phyloP scores from a whole-genome alignment of 495 filamentous ascomycete genomes.

The Trichoderma asperelloides region DNA sequence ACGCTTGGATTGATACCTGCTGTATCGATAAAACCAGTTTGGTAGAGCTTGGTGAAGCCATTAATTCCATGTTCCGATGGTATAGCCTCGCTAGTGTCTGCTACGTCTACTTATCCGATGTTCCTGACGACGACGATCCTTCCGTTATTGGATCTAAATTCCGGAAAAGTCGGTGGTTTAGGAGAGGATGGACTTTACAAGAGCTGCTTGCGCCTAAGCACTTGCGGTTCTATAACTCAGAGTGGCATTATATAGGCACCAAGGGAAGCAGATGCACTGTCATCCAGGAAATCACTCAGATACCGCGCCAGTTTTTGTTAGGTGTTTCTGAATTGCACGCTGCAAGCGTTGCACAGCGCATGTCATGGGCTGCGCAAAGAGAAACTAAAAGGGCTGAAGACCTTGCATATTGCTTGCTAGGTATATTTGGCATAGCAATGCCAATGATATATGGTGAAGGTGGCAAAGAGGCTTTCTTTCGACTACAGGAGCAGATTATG shows the following conservation, averaged over 20 bases:
- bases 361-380: conserved; percentile 13
- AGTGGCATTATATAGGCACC: conserved; percentile 7
- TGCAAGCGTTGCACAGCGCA: conserved; percentile 13
- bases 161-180: conserved; percentile 21
- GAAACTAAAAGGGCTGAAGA: neutral
- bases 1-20: conserved; percentile 26
- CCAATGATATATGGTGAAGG: conserved; percentile 6
- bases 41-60: conserved; percentile 12
- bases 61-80: conserved; percentile 19
- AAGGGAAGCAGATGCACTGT: neutral
- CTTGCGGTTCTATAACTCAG: conserved; percentile 11
- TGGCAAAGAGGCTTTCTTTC: neutral
- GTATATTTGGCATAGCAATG: neutral
- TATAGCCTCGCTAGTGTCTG: conserved; percentile 20
- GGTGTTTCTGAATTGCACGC: neutral
- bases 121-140: conserved; percentile 8
- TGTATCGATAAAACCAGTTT: conserved; percentile 14
- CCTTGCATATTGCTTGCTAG: conserved; percentile 2
- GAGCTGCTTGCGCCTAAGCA: conserved; percentile 9
- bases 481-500: conserved; percentile 7
- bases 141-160: neutral
- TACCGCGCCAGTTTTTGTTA: conserved; percentile 10
- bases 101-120: conserved; percentile 22
- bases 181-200: conserved; percentile 9
- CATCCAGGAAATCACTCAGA: conserved; percentile 1